Evolutionary conservation across 441 rosid species (phyloP).

Genomic region (Corymbia calophylla): DNA sequence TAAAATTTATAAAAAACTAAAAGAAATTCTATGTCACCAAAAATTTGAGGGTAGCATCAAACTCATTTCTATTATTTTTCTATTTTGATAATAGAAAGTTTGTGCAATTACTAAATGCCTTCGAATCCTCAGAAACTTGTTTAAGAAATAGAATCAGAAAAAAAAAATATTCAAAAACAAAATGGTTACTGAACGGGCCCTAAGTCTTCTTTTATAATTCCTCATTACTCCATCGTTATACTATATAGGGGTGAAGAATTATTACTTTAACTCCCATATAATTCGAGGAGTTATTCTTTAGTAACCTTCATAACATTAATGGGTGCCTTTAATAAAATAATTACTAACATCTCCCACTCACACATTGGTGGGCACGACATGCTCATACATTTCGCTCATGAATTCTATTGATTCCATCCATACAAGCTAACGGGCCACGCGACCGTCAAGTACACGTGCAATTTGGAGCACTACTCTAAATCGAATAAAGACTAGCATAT

Average conservation of each 20-base stretch:
- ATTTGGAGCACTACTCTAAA: neutral
- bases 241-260: neutral
- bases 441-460: neutral
- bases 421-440: neutral
- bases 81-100: too few relatives aligned
- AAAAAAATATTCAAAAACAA: too few relatives aligned
- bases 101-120: too few relatives aligned
- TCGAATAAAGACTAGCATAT: neutral
- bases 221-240: neutral
- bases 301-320: neutral
- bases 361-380: neutral
- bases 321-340: neutral
- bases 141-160: too few relatives aligned
- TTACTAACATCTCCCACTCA: neutral
- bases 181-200: too few relatives aligned
- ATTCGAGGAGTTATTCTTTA: neutral
- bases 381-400: neutral
- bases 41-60: too few relatives aligned
- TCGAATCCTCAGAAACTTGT: too few relatives aligned
- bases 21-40: too few relatives aligned
- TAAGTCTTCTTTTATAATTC: neutral
- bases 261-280: neutral
- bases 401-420: neutral
- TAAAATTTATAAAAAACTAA: too few relatives aligned
- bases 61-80: too few relatives aligned